Percentiles rank a stretch among this genome's conserved stretches.
These are phyloP conservation scores for Vitis labrusca DNA, from an alignment of 164 flowering plant genomes.

Conservation along the genomic window DNA sequence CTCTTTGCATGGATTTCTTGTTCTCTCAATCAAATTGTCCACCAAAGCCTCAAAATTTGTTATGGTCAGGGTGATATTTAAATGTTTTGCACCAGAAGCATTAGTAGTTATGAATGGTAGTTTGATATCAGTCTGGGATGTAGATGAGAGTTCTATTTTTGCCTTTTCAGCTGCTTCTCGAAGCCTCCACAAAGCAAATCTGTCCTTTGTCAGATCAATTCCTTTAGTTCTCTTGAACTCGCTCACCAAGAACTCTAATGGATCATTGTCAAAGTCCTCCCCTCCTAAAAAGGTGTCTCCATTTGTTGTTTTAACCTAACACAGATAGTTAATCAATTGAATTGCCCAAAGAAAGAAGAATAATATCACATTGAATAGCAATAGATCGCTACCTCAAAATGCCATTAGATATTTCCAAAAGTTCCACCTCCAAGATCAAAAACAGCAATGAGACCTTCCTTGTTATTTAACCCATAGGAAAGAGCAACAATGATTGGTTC, in stretches of 20 bases:
- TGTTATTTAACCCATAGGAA: slow-evolving; percentile 38
- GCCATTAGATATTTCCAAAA: slow-evolving; percentile 42
- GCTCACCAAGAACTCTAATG: slow-evolving; percentile 29
- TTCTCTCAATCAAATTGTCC: slow-evolving; percentile 30
- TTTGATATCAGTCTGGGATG: slow-evolving; percentile 42
- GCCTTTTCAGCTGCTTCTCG: slow-evolving; percentile 46
- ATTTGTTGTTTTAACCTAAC: slow-evolving; percentile 38
- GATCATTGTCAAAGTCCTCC: slow-evolving; percentile 40
- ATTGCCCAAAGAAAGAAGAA: not conserved
- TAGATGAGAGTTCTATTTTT: slow-evolving; percentile 41
- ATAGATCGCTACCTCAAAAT: slow-evolving; percentile 29
- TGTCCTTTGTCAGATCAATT: slow-evolving; percentile 37
- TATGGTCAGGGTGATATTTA: slow-evolving; percentile 34
- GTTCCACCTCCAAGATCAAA: slow-evolving; percentile 52
- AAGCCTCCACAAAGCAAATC: slow-evolving; percentile 33
- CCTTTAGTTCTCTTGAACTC: slow-evolving; percentile 33
- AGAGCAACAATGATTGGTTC: slow-evolving; percentile 53
- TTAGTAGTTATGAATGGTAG: slow-evolving; percentile 44
- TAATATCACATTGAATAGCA: not conserved
- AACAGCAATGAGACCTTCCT: slow-evolving; percentile 40
- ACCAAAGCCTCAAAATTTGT: slow-evolving; percentile 36
- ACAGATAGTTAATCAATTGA: not conserved
- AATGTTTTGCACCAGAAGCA: slow-evolving; percentile 42
- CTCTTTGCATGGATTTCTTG: slow-evolving; percentile 32
- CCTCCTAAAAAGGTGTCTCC: slow-evolving; percentile 51